Evolutionary conservation across 805 yeast genomes (phyloP), one percentile per base, ranked within the genome.

Genomic region (Candida verbasci): DNA sequence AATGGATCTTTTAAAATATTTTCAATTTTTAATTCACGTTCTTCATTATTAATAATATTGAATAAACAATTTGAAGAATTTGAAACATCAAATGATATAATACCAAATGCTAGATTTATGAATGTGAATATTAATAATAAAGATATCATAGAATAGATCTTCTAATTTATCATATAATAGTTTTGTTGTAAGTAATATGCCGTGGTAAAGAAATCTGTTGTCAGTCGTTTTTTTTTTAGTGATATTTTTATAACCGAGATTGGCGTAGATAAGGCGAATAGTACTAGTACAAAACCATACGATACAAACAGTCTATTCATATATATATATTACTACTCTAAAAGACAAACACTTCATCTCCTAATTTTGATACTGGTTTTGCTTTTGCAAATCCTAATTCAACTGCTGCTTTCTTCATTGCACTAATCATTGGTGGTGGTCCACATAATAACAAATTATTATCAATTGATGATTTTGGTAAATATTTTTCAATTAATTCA

Each of bases 371-470:
- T 30, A 89, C 85, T 4, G 95, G 93, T 62, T 79, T 83, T 34
- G 96, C 87, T 72, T 87, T 87, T 34, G 74, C 73, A 62, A 62
- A 89, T 11, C 96, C 96, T 48, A 88, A 70, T 17, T 74, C 73
- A 34, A 63, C 65, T 28, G 91, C 86, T 38, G 81, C 83, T 66
- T 78, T 86, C 70, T 87, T 89, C 58, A 86, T 74, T 42, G 89
- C 82, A 42, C 85, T 74, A 31, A 82, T 79, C 96, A 89, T 85
- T 44, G 91, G 88, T 42, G 95, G 94, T 32, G 97, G 97, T 30
- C 96, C 97, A 65, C 97, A 89, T 39, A 89, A 62, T 54, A 91
- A 76, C 48, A 91, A 69, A 68, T 83, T 84, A 42, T 76, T 66
- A 47, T 78, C 80, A 27, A 62, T 68, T 27, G 78, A 53, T 20